Evolutionary conservation across 2,329 filamentous ascomycete species (phyloP).

Genomic region (Monosporascus sp.): DNA sequence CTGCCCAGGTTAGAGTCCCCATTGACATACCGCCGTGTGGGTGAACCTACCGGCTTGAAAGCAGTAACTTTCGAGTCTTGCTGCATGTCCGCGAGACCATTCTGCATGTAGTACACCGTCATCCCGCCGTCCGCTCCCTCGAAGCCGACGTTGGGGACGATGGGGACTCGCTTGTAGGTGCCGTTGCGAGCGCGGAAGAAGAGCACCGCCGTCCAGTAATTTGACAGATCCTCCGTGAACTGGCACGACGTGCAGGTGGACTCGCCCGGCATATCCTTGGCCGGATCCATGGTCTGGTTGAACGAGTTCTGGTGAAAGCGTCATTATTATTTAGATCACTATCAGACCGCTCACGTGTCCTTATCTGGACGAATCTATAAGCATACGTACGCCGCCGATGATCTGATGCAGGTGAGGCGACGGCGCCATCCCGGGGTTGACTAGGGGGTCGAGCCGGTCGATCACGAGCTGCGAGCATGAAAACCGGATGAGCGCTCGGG

Average conservation of each 20-base stretch:
- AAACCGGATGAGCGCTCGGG: slow-evolving; percentile 21
- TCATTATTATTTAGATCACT: neutral
- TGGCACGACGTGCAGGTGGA: slow-evolving; percentile 25
- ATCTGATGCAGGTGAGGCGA: slow-evolving; percentile 27
- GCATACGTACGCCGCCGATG: slow-evolving; percentile 16
- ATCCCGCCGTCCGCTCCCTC: slow-evolving; percentile 19
- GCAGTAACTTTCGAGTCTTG: slow-evolving; percentile 32
- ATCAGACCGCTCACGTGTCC: neutral
- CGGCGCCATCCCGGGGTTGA: slow-evolving; percentile 21
- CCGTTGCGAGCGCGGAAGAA: slow-evolving; percentile 23
- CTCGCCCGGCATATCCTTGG: slow-evolving; percentile 14
- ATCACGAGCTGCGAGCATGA: slow-evolving; percentile 24
- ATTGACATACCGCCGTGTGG: neutral
- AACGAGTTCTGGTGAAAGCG: slow-evolving; percentile 15
- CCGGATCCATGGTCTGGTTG: slow-evolving; percentile 23
- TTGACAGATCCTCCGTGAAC: slow-evolving; percentile 23
- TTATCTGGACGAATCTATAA: neutral
- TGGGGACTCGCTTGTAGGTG: slow-evolving; percentile 23
- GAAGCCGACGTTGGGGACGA: slow-evolving; percentile 21
- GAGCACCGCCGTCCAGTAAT: slow-evolving; percentile 23
- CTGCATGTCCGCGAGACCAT: slow-evolving; percentile 6
- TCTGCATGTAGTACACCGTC: slow-evolving; percentile 26
- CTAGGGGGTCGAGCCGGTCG: slow-evolving; percentile 24
- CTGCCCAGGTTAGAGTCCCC: slow-evolving; percentile 11
- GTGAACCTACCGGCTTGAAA: slow-evolving; percentile 30